A percentile compares a stretch with the other conserved stretches of the same genome.
Evolutionary conservation across 257 asterid genomes (phyloP).

Genomic region (Henckelia pumila): DNA sequence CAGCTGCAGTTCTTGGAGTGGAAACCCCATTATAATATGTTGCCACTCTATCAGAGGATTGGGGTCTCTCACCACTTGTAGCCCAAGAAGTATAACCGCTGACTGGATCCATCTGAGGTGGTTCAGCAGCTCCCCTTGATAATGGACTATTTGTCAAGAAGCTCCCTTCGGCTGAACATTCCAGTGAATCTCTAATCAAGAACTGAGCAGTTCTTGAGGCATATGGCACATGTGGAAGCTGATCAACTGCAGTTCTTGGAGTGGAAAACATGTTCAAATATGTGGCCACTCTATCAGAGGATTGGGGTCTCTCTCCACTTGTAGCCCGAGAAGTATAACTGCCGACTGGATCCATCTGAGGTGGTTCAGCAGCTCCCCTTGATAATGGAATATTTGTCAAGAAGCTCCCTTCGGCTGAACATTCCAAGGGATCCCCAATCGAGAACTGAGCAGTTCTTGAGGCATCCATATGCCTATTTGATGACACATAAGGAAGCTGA

Average conservation of each 20-base stretch:
- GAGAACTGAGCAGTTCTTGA: slow-evolving; percentile 26
- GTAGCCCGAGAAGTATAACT: slow-evolving; percentile 39
- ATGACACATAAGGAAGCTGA: slow-evolving; percentile 31
- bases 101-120: slow-evolving; percentile 29
- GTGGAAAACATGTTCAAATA: slow-evolving; percentile 30
- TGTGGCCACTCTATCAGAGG: slow-evolving; percentile 25
- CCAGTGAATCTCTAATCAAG: slow-evolving; percentile 22
- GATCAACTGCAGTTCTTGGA: slow-evolving; percentile 33
- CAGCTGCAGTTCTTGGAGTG: slow-evolving; percentile 28
- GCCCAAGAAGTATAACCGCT: slow-evolving; percentile 38
- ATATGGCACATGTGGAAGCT: slow-evolving; percentile 30
- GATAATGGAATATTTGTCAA: slow-evolving; percentile 26
- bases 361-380: slow-evolving; percentile 26
- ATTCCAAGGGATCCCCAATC: neutral
- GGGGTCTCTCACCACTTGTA: slow-evolving; percentile 30
- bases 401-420: slow-evolving; percentile 23
- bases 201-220: slow-evolving; percentile 27
- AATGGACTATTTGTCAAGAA: slow-evolving; percentile 25
- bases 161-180: slow-evolving; percentile 30
- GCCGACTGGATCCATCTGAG: slow-evolving; percentile 29
- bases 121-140: slow-evolving; percentile 25
- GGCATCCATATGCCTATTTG: slow-evolving; percentile 30
- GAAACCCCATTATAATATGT: slow-evolving; percentile 31
- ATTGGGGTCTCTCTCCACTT: slow-evolving; percentile 31
- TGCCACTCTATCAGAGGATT: slow-evolving; percentile 26